Evolutionary conservation across 169 alveolate species (phyloP).

Genomic region (Cryptosporidium ryanae): DNA sequence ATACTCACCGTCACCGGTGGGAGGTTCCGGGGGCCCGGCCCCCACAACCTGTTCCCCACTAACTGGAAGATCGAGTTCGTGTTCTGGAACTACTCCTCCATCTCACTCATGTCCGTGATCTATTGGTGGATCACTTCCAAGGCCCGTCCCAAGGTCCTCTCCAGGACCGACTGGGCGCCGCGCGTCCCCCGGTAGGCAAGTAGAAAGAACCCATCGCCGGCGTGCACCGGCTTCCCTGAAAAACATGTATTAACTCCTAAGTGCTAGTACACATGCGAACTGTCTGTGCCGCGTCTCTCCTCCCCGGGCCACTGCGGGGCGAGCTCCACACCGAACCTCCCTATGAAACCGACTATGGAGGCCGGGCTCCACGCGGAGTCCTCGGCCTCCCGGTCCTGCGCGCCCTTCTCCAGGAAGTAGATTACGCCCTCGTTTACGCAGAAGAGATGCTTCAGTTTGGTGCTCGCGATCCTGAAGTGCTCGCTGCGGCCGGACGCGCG

Average conservation of each 20-base stretch:
- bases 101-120: constrained; percentile 28
- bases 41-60: constrained; percentile 47
- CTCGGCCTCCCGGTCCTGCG: neutral
- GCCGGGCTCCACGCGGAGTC: constrained; percentile 19
- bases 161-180: too few relatives aligned
- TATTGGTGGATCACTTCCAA: constrained; percentile 70
- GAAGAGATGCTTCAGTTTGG: neutral
- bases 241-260: too few relatives aligned
- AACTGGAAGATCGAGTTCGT: constrained; percentile 42
- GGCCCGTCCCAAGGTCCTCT: neutral
- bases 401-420: neutral
- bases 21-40: constrained; percentile 34
- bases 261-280: too few relatives aligned
- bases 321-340: constrained; percentile 11
- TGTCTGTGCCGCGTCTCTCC: too few relatives aligned
- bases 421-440: constrained; percentile 26
- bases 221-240: too few relatives aligned
- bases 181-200: too few relatives aligned
- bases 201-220: too few relatives aligned
- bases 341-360: constrained; percentile 1
- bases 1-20: constrained; percentile 39
- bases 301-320: too few relatives aligned
- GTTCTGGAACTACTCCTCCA: constrained; percentile 56
- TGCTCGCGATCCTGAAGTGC: constrained; percentile 3
- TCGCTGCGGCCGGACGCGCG: neutral